Percentiles rank a stretch among this genome's conserved stretches.
phyloP scores from a whole-genome alignment of 1,139 yeast genomes.

The Yamadazyma conglobata region DNA sequence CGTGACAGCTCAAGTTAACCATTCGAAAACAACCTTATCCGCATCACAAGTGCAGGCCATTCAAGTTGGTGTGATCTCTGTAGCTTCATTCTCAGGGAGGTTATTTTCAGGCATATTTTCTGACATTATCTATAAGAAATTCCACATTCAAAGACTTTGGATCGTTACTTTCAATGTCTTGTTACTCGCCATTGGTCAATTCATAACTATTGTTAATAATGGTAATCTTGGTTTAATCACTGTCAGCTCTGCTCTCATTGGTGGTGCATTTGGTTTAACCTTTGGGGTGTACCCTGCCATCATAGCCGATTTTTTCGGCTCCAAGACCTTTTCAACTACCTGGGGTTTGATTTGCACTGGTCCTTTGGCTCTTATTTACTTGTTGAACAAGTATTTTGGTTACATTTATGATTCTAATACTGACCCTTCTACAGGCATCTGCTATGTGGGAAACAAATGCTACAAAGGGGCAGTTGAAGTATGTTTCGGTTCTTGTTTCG shows the following conservation, averaged over 20 bases:
- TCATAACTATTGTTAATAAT: conserved; percentile 26
- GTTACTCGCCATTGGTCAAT: conserved; percentile 29
- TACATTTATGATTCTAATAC: conserved; percentile 34
- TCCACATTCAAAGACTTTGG: conserved; percentile 40
- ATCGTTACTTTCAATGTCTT: conserved; percentile 30
- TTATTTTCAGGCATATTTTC: conserved; percentile 37
- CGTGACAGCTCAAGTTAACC: conserved; percentile 38
- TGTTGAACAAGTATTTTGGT: conserved; percentile 41
- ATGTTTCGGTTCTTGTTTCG: conserved; percentile 25
- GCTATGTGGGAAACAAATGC: conserved; percentile 37
- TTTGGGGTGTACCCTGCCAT: conserved; percentile 48
- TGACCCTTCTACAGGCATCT: conserved; percentile 29
- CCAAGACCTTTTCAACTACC: conserved; percentile 37
- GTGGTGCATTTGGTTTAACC: conserved; percentile 38
- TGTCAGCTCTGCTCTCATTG: conserved; percentile 32
- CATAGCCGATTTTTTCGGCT: conserved; percentile 44
- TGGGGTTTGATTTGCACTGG: conserved; percentile 49
- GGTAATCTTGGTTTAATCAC: conserved; percentile 26
- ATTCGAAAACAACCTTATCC: conserved; percentile 10
- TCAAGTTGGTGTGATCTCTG: conserved; percentile 42
- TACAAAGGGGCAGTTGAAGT: conserved; percentile 33
- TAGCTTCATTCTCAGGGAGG: conserved; percentile 41
- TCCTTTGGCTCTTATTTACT: conserved; percentile 32
- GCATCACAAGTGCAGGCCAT: conserved; percentile 42
- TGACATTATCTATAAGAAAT: conserved; percentile 32